Base-by-base conservation (phyloP, 2,329 filamentous ascomycete species). In the Aspergillus caelatus region DNA sequence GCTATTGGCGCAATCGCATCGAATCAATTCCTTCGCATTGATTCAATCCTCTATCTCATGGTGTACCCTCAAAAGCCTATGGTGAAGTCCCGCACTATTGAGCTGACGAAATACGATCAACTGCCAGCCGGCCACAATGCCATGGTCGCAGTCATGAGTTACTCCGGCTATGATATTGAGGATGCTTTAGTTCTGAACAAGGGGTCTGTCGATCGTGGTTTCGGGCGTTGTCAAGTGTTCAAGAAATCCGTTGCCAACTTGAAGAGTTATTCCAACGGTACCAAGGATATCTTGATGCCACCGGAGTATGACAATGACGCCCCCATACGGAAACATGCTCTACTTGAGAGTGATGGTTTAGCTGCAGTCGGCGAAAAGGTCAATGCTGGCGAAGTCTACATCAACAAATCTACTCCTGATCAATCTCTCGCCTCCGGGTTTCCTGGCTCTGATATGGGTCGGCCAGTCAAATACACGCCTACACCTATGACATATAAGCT, bases 101-200 rank as follows among this genome's bases (percentile, higher is more conserved):
- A 99, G 78, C 85, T 99, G 28, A 92, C 96, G 70, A 93, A 96
- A 71, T 99, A 98, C 75, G 95, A 99, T 79, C 97, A 97, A 76
- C 88, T 99, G 16, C 95, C 95, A 0, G 95, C 95, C 6, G 95
- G 95, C 0, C 95, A 99, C 75, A 98, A 97, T 66, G 96, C 95
- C 5, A 97, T 92, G 1, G 95, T 99, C 30, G 95, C 96, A 7
- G 95, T 99, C 80, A 99, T 99, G 95, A 98, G 94, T 56, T 99
- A 95, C 80, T 98, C 94, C 12, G 95, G 95, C 28, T 99, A 99
- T 80, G 95, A 99, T 88, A 99, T 99, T 70, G 95, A 99, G 83
- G 95, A 99, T 84, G 95, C 95, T 11, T 85, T 99, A 21, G 94
- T 99, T 2, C 78, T 99, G 65, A 99, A 99, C 83, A 98, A 97